Evolutionary conservation across 148 eudicot species (phyloP).

Genomic region (Vaccinium myrtillus): DNA sequence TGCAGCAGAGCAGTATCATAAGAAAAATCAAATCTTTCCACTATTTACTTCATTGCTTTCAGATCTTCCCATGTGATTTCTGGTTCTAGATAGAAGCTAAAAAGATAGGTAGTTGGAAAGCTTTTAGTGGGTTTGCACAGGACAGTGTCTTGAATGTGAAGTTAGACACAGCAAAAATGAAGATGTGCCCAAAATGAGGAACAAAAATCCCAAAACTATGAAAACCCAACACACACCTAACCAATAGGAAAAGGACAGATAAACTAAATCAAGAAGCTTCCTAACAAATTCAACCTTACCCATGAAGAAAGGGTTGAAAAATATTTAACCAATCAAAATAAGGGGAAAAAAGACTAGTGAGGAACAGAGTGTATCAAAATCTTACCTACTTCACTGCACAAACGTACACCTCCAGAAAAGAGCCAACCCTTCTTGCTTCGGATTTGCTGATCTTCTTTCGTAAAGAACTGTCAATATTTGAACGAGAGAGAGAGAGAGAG

Average conservation of each 20-base stretch:
- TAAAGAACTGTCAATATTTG: background rate
- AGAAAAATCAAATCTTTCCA: background rate
- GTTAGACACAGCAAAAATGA: background rate
- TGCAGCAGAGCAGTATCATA: background rate
- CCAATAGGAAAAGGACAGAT: background rate
- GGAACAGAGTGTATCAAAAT: background rate
- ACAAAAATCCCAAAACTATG: background rate
- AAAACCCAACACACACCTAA: background rate
- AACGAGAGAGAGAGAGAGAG: background rate
- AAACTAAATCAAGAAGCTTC: background rate
- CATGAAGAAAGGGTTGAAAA: constrained; percentile 6
- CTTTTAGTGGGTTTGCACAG: background rate
- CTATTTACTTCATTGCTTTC: background rate
- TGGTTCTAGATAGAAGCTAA: background rate
- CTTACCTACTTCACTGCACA: background rate
- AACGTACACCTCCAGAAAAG: background rate
- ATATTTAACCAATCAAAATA: background rate
- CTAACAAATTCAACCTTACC: constrained; percentile 1
- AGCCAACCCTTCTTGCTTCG: background rate
- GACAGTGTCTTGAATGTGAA: background rate
- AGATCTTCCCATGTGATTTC: background rate
- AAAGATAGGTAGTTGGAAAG: constrained; percentile 8
- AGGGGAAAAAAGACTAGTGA: background rate
- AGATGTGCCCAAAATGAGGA: background rate
- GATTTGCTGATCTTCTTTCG: background rate